phyloP scores from a whole-genome alignment of 768 basidiomycete genomes.

The Serendipita indica region DNA sequence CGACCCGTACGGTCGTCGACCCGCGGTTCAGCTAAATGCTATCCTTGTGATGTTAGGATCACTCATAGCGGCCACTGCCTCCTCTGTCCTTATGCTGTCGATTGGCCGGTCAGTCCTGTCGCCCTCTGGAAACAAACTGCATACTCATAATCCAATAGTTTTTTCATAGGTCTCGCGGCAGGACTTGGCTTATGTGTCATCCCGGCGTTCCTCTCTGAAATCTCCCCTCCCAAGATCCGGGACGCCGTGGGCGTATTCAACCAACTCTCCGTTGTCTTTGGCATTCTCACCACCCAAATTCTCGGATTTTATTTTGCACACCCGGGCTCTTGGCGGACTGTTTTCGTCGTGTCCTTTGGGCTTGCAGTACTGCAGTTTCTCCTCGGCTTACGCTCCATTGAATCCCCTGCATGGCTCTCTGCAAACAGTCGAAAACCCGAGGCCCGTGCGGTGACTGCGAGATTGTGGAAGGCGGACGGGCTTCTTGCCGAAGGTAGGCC shows the following conservation, averaged over 20 bases:
- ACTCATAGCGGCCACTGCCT: constrained; percentile 47
- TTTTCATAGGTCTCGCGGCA: constrained; percentile 53
- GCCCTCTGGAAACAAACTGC: not conserved
- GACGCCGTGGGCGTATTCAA: constrained; percentile 68
- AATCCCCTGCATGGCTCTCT: constrained; percentile 58
- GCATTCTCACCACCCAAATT: constrained; percentile 73
- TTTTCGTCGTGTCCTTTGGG: constrained; percentile 45
- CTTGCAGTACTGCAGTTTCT: constrained; percentile 45
- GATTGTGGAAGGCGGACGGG: constrained; percentile 39
- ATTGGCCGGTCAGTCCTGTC: constrained; percentile 45
- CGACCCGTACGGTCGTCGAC: constrained; percentile 56
- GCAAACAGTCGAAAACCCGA: constrained; percentile 36
- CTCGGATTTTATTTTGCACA: constrained; percentile 59
- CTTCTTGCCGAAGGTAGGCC: not conserved
- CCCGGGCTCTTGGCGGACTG: constrained; percentile 54
- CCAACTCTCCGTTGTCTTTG: constrained; percentile 69
- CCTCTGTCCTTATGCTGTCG: constrained; percentile 38
- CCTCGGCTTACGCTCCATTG: constrained; percentile 38
- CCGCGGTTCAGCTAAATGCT: constrained; percentile 47
- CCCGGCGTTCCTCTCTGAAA: constrained; percentile 74
- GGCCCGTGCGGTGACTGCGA: constrained; percentile 30
- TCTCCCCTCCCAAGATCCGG: constrained; percentile 61
- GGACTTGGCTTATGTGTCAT: constrained; percentile 65
- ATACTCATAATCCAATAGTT: constrained; percentile 24
- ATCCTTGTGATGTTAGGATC: constrained; percentile 43